phyloP scores from a whole-genome alignment of 495 filamentous ascomycete species.

The Neurospora sp. region DNA sequence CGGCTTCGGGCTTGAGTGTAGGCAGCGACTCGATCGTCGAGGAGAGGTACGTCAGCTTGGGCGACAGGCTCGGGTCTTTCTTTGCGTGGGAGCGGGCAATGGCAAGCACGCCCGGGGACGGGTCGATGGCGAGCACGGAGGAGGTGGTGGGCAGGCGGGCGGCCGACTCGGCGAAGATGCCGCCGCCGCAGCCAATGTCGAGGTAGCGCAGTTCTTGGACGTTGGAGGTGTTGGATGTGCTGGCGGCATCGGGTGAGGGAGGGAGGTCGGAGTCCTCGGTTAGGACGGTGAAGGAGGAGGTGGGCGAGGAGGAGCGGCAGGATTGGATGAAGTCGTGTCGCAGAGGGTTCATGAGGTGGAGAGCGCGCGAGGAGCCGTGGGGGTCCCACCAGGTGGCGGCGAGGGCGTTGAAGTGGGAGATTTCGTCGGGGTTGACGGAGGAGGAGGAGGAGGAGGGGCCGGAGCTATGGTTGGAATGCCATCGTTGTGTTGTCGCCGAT shows the following conservation, averaged over 20 bases:
- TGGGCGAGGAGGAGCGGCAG: slow-evolving; percentile 44
- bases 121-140: slow-evolving; percentile 76
- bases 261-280: neutral
- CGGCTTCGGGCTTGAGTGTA: slow-evolving; percentile 23
- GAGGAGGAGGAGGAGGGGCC: slow-evolving; percentile 17
- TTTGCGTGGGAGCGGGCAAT: slow-evolving; percentile 68
- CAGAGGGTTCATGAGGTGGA: slow-evolving; percentile 96
- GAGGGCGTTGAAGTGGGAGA: slow-evolving; percentile 88
- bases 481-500: neutral
- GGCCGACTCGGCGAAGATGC: slow-evolving; percentile 89
- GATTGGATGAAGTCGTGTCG: slow-evolving; percentile 81
- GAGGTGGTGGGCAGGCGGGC: slow-evolving; percentile 59
- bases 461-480: neutral
- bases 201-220: slow-evolving; percentile 52
- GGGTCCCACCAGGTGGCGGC: slow-evolving; percentile 97
- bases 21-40: slow-evolving; percentile 58
- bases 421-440: slow-evolving; percentile 74
- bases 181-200: slow-evolving; percentile 91
- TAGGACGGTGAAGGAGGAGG: neutral
- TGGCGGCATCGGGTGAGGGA: slow-evolving; percentile 6
- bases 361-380: slow-evolving; percentile 78
- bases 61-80: slow-evolving; percentile 51
- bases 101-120: slow-evolving; percentile 63
- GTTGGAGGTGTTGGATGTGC: slow-evolving; percentile 14
- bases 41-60: slow-evolving; percentile 59